Evolutionary conservation across 2,329 filamentous ascomycete species (phyloP), one percentile per base, ranked within the genome.

Genomic region (Aspergillus versicolor): DNA sequence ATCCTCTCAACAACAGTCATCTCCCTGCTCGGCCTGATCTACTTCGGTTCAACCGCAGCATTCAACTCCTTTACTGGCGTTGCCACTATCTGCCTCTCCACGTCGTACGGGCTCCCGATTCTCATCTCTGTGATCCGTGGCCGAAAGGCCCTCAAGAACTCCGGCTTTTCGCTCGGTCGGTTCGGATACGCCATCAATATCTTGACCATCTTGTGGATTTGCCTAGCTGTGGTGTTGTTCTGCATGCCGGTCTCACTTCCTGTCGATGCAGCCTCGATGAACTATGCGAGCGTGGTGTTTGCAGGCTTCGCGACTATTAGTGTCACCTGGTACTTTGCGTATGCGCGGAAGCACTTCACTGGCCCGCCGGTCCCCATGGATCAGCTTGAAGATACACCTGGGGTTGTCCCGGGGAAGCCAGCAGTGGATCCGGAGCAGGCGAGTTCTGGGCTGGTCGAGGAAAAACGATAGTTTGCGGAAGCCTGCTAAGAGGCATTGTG

Each of bases 21-120:
- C 70, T 88, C 85, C 63, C 75, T 92, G 11, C 80, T 92, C 0
- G 89, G 89, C 0, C 80, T 90, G 62, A 91, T 92, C 72, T 92
- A 90, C 76, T 91, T 92, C 62, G 90, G 90, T 9, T 89, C 86
- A 1, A 83, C 84, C 0, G 88, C 88, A 0, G 90, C 90, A 0
- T 92, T 92, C 77, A 89, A 88, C 77, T 87, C 85, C 9, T 92
- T 92, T 73, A 92, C 89, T 0, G 88, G 89, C 27, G 88, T 91
- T 1, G 89, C 89, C 1, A 92, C 89, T 4, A 91, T 92, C 69
- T 91, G 88, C 62, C 82, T 92, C 0, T 88, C 85, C 0, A 85
- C 86, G 4, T 90, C 88, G 0, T 92, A 92, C 70, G 88, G 87
- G 13, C 80, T 91, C 15, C 90, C 90, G 0, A 90, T 92, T 54